Percentiles rank a stretch among this genome's conserved stretches.
Conservation (phyloP, 1,284 basidiomycete species). For the Athelia sp. region DNA sequence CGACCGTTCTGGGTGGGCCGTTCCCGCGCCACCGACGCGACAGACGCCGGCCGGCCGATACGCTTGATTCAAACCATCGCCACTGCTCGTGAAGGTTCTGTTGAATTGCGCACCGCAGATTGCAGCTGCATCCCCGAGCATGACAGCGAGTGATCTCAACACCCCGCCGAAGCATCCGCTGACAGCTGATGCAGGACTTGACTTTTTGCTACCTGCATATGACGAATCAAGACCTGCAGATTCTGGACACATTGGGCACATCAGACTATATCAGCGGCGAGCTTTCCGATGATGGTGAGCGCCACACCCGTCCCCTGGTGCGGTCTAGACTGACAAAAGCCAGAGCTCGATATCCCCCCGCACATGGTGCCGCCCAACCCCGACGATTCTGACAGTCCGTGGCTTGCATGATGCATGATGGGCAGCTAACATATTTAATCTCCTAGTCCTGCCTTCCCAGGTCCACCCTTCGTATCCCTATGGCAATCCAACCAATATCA, state of each 20-base stretch:
- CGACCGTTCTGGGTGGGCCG: not conserved
- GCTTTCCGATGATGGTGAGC: conserved; percentile 66
- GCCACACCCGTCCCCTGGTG: not conserved
- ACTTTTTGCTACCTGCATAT: conserved; percentile 82
- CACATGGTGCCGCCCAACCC: conserved; percentile 83
- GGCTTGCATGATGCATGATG: not conserved
- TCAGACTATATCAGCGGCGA: conserved; percentile 69
- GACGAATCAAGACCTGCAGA: conserved; percentile 70
- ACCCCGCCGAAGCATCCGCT: not conserved
- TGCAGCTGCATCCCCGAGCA: too few species aligned
- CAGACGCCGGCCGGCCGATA: not conserved
- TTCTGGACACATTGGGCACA: conserved; percentile 72
- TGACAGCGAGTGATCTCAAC: too few species aligned
- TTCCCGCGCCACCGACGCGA: not conserved
- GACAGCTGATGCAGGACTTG: conserved; percentile 50
- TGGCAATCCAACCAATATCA: conserved; percentile 73
- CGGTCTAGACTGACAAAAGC: conserved; percentile 6
- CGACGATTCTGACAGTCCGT: conserved; percentile 77
- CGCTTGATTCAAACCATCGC: not conserved
- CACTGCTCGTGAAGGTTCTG: too few species aligned
- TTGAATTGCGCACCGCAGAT: too few species aligned
- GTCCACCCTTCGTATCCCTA: conserved; percentile 84
- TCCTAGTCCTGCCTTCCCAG: conserved; percentile 72
- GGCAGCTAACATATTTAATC: not conserved
- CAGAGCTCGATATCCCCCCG: conserved; percentile 73